Evolutionary conservation across 495 filamentous ascomycete genomes (phyloP).

Genomic region (Filosporella fistucella): DNA sequence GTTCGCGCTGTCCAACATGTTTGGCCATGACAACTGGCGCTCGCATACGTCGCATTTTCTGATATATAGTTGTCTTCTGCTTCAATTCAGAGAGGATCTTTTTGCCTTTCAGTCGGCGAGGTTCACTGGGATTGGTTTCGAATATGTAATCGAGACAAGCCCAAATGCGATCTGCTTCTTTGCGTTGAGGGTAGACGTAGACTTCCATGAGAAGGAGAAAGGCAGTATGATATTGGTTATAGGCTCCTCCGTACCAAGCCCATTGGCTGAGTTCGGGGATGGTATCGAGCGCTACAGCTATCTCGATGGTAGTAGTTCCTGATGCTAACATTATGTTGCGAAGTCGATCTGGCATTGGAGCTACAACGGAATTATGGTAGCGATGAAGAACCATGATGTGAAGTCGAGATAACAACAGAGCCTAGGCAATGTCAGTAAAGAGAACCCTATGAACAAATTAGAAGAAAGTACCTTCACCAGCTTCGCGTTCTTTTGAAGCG

Average conservation of each 20-base stretch:
- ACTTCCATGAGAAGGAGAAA: slow-evolving; percentile 49
- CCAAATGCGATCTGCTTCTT: slow-evolving; percentile 61
- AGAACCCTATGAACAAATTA: too few relatives aligned
- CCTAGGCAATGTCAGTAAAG: too few relatives aligned
- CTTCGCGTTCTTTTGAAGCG: slow-evolving; percentile 54
- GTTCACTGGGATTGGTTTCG: slow-evolving; percentile 26
- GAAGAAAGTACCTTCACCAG: slow-evolving; percentile 41
- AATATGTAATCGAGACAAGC: slow-evolving; percentile 67
- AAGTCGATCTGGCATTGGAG: slow-evolving; percentile 41
- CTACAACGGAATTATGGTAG: slow-evolving; percentile 52
- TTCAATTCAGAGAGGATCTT: slow-evolving; percentile 21
- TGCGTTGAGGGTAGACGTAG: slow-evolving; percentile 50
- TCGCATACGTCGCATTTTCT: slow-evolving; percentile 23
- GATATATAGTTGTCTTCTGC: slow-evolving; percentile 24
- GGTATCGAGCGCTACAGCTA: slow-evolving; percentile 55
- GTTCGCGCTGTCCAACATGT: slow-evolving; percentile 18
- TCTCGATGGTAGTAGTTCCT: slow-evolving; percentile 51
- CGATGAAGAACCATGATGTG: slow-evolving; percentile 62
- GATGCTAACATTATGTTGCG: slow-evolving; percentile 43
- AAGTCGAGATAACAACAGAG: slow-evolving; percentile 54
- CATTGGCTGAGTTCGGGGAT: slow-evolving; percentile 44
- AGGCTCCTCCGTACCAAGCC: slow-evolving; percentile 53
- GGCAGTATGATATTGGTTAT: slow-evolving; percentile 51
- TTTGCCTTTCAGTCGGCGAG: slow-evolving; percentile 14
- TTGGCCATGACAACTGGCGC: slow-evolving; percentile 18